These are phyloP conservation scores for Metarhizium rileyi DNA, from an alignment of 2,329 filamentous ascomycete genomes.

Conservation along the genomic window DNA sequence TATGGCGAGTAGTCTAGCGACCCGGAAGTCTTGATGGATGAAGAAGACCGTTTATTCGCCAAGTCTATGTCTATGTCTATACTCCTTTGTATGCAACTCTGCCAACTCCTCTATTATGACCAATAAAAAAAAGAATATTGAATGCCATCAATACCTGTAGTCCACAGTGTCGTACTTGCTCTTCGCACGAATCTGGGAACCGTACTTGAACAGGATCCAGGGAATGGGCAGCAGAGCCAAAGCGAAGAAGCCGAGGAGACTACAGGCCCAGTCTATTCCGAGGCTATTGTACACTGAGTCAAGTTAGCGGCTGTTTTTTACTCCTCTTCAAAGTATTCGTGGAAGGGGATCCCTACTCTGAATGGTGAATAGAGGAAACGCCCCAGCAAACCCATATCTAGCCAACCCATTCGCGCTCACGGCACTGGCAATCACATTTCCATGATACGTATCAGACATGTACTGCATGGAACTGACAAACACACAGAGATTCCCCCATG, in stretches of 20 bases:
- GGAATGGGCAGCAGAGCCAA: conserved; percentile 39
- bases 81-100: too few relatives aligned
- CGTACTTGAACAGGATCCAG: conserved; percentile 42
- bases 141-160: conserved; percentile 3
- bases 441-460: conserved; percentile 45
- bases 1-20: too few relatives aligned
- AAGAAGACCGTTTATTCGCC: too few relatives aligned
- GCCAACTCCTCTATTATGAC: too few relatives aligned
- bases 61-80: too few relatives aligned
- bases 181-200: conserved; percentile 28
- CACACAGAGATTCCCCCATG: conserved; percentile 49
- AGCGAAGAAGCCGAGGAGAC: conserved; percentile 37
- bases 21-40: too few relatives aligned
- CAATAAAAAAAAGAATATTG: neutral
- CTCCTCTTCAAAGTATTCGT: accelerated
- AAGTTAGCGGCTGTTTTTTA: conserved; percentile 7
- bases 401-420: conserved; percentile 49
- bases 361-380: conserved; percentile 52
- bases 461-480: conserved; percentile 46
- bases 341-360: conserved; percentile 32
- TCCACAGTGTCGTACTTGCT: conserved; percentile 30
- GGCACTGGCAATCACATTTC: conserved; percentile 45
- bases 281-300: conserved; percentile 31
- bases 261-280: conserved; percentile 37
- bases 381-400: conserved; percentile 44